Evolutionary conservation across 257 asterid species (phyloP).

Genomic region (Jaltomata sinuosa): DNA sequence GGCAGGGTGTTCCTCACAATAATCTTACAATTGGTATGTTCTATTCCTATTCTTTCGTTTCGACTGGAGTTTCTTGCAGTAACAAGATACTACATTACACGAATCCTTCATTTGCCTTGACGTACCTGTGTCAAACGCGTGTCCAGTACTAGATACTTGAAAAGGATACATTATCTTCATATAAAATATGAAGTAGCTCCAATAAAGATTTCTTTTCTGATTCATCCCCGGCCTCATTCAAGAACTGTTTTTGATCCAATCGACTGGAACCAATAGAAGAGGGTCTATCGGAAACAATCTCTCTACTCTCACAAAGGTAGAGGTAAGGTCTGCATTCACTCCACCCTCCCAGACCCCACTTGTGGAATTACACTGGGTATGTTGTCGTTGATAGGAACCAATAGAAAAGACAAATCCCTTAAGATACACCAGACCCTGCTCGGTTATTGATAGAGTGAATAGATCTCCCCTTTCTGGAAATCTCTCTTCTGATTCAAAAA

Average conservation of each 20-base stretch:
- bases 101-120: not conserved
- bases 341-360: not conserved
- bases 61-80: not conserved
- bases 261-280: no score
- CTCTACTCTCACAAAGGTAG: no score
- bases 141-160: not conserved
- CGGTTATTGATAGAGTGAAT: not conserved
- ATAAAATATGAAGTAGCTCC: no score
- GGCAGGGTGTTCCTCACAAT: constrained; percentile 14
- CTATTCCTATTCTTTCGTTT: not conserved
- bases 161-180: no score
- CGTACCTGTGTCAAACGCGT: not conserved
- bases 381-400: not conserved
- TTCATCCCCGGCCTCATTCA: no score
- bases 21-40: constrained; percentile 8
- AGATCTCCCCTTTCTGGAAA: not conserved
- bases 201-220: no score
- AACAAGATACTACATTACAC: not conserved
- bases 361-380: not conserved
- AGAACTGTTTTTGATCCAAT: no score
- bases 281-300: no score
- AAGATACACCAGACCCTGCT: not conserved
- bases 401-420: not conserved
- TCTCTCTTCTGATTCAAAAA: not conserved
- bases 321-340: no score